Conservation (phyloP, 2,329 filamentous ascomycete genomes). For the Calonectria naviculata region DNA sequence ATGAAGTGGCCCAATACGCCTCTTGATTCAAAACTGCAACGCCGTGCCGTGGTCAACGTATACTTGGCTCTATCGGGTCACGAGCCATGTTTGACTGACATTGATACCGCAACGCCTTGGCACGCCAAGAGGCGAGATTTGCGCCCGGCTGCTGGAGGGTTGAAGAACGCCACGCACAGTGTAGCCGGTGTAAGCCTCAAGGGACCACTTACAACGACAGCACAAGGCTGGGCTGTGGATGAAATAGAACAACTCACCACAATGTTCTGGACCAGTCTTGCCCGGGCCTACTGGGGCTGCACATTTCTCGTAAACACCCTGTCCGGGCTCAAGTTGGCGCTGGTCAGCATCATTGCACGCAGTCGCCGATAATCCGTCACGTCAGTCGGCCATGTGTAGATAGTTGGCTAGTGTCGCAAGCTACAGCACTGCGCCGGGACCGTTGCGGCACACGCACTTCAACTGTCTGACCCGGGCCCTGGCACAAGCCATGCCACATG, state of each 20-base stretch:
- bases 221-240: not conserved
- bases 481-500: conserved; percentile 35
- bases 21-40: not conserved
- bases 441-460: conserved; percentile 19
- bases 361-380: not conserved
- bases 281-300: not conserved
- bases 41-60: not conserved
- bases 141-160: not conserved
- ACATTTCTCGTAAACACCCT: not conserved
- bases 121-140: not conserved
- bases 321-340: conserved; percentile 21
- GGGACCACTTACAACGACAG: not conserved
- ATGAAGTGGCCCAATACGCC: not conserved
- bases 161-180: not conserved
- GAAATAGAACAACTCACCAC: not conserved
- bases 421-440: conserved; percentile 13
- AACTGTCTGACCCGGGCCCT: conserved; percentile 25
- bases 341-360: not conserved
- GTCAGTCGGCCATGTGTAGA: not conserved
- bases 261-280: not conserved
- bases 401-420: conserved; percentile 10
- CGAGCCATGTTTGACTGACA: not conserved
- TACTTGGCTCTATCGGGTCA: not conserved
- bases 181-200: not conserved
- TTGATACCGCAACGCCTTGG: not conserved